Evolutionary conservation across 176 grass and related monocot genomes (phyloP).

Genomic region (Urochloa ruziziensis): DNA sequence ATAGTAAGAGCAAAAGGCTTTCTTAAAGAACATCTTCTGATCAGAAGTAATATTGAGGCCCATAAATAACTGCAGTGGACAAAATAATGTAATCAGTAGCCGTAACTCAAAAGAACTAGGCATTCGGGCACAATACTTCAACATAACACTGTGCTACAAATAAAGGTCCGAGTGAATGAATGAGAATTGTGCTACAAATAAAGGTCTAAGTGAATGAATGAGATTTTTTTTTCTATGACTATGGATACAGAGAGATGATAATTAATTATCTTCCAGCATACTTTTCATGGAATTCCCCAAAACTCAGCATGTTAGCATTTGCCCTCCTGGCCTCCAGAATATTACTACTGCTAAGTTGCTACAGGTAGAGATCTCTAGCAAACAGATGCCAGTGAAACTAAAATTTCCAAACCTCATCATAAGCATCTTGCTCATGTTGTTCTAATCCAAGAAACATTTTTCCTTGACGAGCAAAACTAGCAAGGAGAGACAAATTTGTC

Average conservation of each 20-base stretch:
- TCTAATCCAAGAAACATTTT: constrained; percentile 69
- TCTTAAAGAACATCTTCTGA: neutral
- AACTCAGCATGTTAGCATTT: neutral
- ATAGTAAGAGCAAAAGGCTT: neutral
- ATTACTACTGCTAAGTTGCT: neutral
- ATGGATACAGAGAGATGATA: neutral
- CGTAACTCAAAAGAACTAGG: neutral
- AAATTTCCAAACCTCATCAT: constrained; percentile 67
- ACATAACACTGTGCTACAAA: neutral
- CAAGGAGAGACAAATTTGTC: constrained; percentile 92
- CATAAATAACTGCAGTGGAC: neutral
- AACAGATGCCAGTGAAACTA: neutral
- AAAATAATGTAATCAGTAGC: constrained; percentile 3
- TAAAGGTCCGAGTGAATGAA: neutral
- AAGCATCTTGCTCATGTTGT: constrained; percentile 51
- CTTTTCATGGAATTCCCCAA: neutral
- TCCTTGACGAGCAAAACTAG: constrained; percentile 81
- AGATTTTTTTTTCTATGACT: neutral
- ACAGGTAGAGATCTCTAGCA: neutral
- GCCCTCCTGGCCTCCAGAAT: neutral
- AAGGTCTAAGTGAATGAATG: neutral
- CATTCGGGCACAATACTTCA: neutral
- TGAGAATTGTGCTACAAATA: neutral
- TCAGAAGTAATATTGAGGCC: neutral
- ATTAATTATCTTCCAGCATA: neutral